phyloP scores from a whole-genome alignment of 2,329 filamentous ascomycete species.

The Lasiodiplodia citricola region DNA sequence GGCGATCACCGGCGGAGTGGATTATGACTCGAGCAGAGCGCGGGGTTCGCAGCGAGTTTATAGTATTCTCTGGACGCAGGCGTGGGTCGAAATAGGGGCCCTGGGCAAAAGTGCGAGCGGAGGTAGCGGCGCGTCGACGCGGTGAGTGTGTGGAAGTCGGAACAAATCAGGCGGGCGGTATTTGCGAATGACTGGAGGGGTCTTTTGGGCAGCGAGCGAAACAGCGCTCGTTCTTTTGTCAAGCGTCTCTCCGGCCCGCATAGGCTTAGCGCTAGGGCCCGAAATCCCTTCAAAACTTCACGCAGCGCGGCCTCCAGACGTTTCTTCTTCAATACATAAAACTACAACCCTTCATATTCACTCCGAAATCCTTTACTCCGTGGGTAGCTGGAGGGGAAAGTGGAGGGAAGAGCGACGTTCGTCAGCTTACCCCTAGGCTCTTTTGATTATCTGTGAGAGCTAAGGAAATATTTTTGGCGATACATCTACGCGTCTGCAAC shows the following conservation, averaged over 20 bases:
- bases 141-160: background rate
- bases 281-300: conserved; percentile 46
- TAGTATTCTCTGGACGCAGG: background rate
- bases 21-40: conserved; percentile 16
- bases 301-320: conserved; percentile 33
- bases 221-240: conserved; percentile 26
- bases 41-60: conserved; percentile 12
- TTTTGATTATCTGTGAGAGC: conserved; percentile 49
- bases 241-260: conserved; percentile 1
- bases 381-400: conserved; percentile 72
- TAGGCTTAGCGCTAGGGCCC: conserved; percentile 20
- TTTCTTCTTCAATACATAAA: conserved; percentile 47
- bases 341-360: conserved; percentile 64
- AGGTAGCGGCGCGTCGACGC: background rate
- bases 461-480: conserved; percentile 52
- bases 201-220: conserved; percentile 22
- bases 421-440: conserved; percentile 66
- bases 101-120: background rate
- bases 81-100: background rate
- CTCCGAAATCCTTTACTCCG: conserved; percentile 65
- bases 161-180: conserved; percentile 12
- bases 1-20: background rate
- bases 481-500: conserved; percentile 12
- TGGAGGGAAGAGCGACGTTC: conserved; percentile 65
- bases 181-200: conserved; percentile 13